Evolutionary conservation across 1,284 basidiomycete species (phyloP), one percentile per base, ranked within the genome.

Genomic region (Veloporphyrellus conicus): DNA sequence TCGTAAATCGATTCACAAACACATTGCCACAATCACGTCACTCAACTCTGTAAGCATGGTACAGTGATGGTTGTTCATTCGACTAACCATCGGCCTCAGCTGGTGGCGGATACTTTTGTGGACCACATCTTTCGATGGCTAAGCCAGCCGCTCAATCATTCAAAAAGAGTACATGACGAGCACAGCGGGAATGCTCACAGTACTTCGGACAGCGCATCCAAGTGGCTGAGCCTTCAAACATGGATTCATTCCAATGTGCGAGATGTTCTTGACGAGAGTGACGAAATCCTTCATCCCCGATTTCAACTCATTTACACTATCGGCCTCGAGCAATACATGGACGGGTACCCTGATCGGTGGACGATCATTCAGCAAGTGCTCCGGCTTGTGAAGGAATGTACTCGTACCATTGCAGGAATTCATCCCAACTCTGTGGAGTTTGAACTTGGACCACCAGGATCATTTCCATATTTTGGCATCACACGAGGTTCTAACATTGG

Each of bases 201-300:
- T 25, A 8, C 4, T 8, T 25, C 8, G 23, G 23, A 25, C 23
- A 25, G 23, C 23, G 8, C 23, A 25, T 8, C 23, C 23, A 25
- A 14, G 41, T 48, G 63, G 16, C 47, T 63, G 9, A 36, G 50
- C 6, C 50, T 54, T 0, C 65, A 70, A 37, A 45, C 39, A 14
- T 74, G 73, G 74, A 49, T 77, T 3, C 43, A 61, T 18, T 43
- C 47, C 1, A 32, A 54, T 22, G 60, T 68, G 14, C 64, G 74
- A 6, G 76, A 78, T 43, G 62, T 78, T 25, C 57, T 78, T 4
- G 76, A 78, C 44, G 76, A 78, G 54, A 74, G 73, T 49, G 76
- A 78, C 45, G 77, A 77, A 46, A 64, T 78, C 32, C 63, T 78
- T 1, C 68, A 71, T 44, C 68, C 71, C 27, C 63, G 68, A 0